phyloP scores from a whole-genome alignment of 2,329 filamentous ascomycete genomes.

The Ophiostoma himal-ulmi region DNA sequence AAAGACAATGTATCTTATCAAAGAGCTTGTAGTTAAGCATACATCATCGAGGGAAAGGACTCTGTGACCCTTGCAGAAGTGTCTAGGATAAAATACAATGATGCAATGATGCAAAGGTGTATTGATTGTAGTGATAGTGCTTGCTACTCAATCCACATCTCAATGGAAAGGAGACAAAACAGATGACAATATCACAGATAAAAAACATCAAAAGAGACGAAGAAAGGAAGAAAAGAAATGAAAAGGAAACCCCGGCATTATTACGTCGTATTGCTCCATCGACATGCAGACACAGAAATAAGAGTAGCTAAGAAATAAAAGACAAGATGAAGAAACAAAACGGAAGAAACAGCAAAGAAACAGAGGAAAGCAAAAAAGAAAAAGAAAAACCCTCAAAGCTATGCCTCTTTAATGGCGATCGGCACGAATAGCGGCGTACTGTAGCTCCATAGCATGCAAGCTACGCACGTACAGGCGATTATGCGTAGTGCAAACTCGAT shows the following conservation, averaged over 20 bases:
- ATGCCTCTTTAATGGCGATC: slow-evolving; percentile 2
- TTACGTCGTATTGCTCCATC: slow-evolving; percentile 7
- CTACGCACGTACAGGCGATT: neutral
- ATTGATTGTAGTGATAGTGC: neutral
- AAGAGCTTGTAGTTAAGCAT: neutral
- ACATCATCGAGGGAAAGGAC: neutral
- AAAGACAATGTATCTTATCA: neutral
- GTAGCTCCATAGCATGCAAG: slow-evolving; percentile 5
- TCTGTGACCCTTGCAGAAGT: neutral
- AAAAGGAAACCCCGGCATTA: neutral
- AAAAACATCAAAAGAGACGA: neutral
- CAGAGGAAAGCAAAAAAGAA: neutral
- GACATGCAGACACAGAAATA: slow-evolving; percentile 5
- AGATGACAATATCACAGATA: neutral
- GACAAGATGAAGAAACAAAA: slow-evolving; percentile 10
- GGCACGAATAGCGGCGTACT: neutral
- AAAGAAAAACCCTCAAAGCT: neutral
- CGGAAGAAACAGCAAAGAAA: neutral
- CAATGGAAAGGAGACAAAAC: neutral
- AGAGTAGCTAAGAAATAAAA: neutral
- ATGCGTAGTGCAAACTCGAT: neutral
- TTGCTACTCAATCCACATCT: neutral
- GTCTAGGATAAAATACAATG: neutral
- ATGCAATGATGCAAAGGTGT: neutral
- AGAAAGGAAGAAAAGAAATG: neutral